These are phyloP conservation scores for Limonomyces culmigenus DNA, from an alignment of 1,284 basidiomycete species.

Conservation along the genomic window DNA sequence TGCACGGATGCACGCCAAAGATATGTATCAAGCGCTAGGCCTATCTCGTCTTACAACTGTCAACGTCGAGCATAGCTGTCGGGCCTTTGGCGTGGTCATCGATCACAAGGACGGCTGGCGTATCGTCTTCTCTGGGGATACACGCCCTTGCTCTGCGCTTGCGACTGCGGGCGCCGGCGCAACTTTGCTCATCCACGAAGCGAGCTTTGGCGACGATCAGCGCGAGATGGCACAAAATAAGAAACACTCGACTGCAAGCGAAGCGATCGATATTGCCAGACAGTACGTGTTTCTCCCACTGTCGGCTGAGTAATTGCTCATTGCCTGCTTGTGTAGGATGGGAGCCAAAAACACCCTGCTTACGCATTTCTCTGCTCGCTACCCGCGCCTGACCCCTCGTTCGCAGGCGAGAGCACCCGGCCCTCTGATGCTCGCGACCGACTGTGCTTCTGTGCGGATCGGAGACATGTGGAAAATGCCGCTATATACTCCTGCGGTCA, in stretches of 20 bases:
- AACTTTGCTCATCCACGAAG: slow-evolving; percentile 84
- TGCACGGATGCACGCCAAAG: slow-evolving; percentile 18
- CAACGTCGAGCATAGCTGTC: slow-evolving; percentile 56
- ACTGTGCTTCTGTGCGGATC: slow-evolving; percentile 57
- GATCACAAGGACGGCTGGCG: slow-evolving; percentile 65
- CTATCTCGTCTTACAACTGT: slow-evolving; percentile 43
- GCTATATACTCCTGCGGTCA: slow-evolving; percentile 56
- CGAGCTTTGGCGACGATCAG: slow-evolving; percentile 63
- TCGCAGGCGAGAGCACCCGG: slow-evolving; percentile 11
- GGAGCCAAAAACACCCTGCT: slow-evolving; percentile 67
- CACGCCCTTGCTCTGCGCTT: slow-evolving; percentile 59
- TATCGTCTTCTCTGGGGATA: slow-evolving; percentile 83
- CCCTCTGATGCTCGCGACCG: slow-evolving; percentile 63
- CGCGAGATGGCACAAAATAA: slow-evolving; percentile 17
- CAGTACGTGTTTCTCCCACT: slow-evolving; percentile 23
- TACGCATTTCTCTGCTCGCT: slow-evolving; percentile 91
- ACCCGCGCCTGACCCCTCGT: slow-evolving; percentile 63
- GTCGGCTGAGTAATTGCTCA: neutral
- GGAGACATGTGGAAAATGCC: slow-evolving; percentile 73
- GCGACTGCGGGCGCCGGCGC: slow-evolving; percentile 50
- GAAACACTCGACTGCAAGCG: slow-evolving; percentile 63
- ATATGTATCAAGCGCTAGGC: slow-evolving; percentile 33
- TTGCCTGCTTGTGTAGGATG: slow-evolving; percentile 37
- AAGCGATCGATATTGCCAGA: slow-evolving; percentile 67
- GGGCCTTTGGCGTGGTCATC: slow-evolving; percentile 57